Evolutionary conservation across 2,329 filamentous ascomycete genomes (phyloP), one percentile per base, ranked within the genome.

Genomic region (Aspergillus uvarum): DNA sequence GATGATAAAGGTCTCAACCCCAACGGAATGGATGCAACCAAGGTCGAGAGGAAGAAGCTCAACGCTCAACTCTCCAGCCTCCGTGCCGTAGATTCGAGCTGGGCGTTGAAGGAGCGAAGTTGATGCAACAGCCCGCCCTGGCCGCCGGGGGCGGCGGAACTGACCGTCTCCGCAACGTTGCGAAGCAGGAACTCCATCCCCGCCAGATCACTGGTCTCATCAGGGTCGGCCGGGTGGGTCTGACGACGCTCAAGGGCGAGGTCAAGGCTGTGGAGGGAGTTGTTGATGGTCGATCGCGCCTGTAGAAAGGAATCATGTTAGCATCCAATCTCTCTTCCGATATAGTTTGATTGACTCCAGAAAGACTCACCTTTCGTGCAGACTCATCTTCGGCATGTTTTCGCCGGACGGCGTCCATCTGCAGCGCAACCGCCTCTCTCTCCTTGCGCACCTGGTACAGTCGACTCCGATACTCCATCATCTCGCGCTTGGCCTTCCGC

Each of bases 361-460:
- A 22, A 4, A 52, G 58, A 44, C 72, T 60, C 64, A 79, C 77
- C 64, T 66, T 69, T 62, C 69, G 73, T 10, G 66, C 67, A 38
- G 65, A 68, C 62, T 80, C 77, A 60, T 75, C 72, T 54, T 76
- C 74, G 47, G 70, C 70, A 62, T 80, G 76, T 62, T 70, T 74
- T 63, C 68, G 68, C 63, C 79, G 70, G 65, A 83, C 75, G 19
- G 78, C 77, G 65, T 85, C 83, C 66, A 79, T 81, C 58, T 77
- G 75, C 58, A 84, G 63, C 5, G 80, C 81, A 52, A 85, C 67
- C 22, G 77, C 76, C 59, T 84, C 79, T 58, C 82, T 75, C 65
- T 80, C 74, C 53, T 74, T 76, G 53, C 82, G 78, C n/a, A 83
- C 63, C 21, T 74, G 74, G 35, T 84, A 72, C 52, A 83, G 76